Percentiles rank a stretch among this genome's conserved stretches.
These are phyloP conservation scores for Pestalotiopsis sp. DNA, from an alignment of 2,329 filamentous ascomycete species.

Conservation along the genomic window DNA sequence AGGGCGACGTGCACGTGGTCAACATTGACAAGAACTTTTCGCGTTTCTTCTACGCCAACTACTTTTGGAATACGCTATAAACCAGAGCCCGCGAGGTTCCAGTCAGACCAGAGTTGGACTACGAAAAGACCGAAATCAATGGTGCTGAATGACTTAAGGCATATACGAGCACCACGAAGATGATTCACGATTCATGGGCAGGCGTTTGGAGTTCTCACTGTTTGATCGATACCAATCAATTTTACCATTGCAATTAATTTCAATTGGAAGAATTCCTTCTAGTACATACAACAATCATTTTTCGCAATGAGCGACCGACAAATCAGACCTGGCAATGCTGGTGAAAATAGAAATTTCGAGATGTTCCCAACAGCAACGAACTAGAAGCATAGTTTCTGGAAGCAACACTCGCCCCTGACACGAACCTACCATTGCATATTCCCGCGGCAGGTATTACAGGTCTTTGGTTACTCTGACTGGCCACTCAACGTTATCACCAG, in stretches of 20 bases:
- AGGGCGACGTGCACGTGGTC: slow-evolving; percentile 92
- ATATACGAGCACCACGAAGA: neutral
- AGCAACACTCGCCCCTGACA: no score
- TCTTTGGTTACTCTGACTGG: no score
- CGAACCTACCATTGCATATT: no score
- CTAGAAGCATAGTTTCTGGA: no score
- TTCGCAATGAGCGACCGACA: neutral
- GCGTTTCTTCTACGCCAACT: slow-evolving; percentile 89
- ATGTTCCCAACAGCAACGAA: no score
- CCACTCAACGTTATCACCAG: no score
- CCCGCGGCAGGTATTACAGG: no score
- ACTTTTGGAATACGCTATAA: slow-evolving; percentile 79
- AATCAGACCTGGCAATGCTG: no score
- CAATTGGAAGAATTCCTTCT: neutral
- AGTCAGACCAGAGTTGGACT: neutral
- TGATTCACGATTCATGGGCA: neutral
- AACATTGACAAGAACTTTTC: slow-evolving; percentile 94
- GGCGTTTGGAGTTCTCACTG: neutral
- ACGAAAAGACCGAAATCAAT: neutral
- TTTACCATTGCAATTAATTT: neutral
- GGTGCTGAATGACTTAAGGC: neutral
- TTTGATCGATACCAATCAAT: neutral
- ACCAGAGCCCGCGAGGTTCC: neutral
- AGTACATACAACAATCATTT: neutral
- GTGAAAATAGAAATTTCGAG: no score